These are phyloP conservation scores for Lyophyllum atratum DNA, from an alignment of 768 basidiomycete genomes.

Conservation along the genomic window DNA sequence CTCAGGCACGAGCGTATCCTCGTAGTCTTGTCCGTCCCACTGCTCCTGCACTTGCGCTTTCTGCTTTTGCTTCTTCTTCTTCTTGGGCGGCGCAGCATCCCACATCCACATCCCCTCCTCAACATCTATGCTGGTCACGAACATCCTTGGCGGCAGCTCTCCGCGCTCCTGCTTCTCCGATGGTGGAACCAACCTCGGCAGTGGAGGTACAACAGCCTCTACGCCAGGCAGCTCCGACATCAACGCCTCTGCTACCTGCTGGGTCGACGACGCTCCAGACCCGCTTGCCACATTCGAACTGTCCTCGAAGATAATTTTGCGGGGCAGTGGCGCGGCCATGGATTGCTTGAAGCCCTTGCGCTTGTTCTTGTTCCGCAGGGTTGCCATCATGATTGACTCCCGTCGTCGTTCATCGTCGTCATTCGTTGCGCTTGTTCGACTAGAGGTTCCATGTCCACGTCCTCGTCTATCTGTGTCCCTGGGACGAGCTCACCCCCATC, in stretches of 20 bases:
- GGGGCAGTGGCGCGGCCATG: slow-evolving; percentile 39
- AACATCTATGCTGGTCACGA: slow-evolving; percentile 75
- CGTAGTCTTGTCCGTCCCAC: slow-evolving; percentile 9
- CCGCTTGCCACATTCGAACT: background rate
- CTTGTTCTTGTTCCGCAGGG: slow-evolving; percentile 75
- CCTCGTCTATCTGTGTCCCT: slow-evolving; percentile 5
- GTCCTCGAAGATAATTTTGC: slow-evolving; percentile 56
- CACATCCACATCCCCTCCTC: slow-evolving; percentile 50
- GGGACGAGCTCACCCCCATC: slow-evolving; percentile 1
- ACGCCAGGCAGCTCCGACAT: slow-evolving; percentile 7
- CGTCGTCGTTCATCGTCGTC: slow-evolving; percentile 13
- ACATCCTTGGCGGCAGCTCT: slow-evolving; percentile 58
- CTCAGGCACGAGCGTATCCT: background rate
- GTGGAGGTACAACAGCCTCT: slow-evolving; percentile 3
- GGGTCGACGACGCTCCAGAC: background rate
- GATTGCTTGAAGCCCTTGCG: slow-evolving; percentile 64
- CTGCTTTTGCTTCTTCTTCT: slow-evolving; percentile 35
- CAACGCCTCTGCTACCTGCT: background rate
- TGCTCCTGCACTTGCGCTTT: slow-evolving; percentile 10
- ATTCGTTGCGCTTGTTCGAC: background rate
- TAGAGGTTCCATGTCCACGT: slow-evolving; percentile 8
- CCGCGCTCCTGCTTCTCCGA: slow-evolving; percentile 56
- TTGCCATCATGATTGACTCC: slow-evolving; percentile 45
- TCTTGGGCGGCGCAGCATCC: slow-evolving; percentile 25
- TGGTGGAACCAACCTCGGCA: slow-evolving; percentile 56